phyloP scores from a whole-genome alignment of 495 filamentous ascomycete species.

The Lasiosphaeriaceae sp. region DNA sequence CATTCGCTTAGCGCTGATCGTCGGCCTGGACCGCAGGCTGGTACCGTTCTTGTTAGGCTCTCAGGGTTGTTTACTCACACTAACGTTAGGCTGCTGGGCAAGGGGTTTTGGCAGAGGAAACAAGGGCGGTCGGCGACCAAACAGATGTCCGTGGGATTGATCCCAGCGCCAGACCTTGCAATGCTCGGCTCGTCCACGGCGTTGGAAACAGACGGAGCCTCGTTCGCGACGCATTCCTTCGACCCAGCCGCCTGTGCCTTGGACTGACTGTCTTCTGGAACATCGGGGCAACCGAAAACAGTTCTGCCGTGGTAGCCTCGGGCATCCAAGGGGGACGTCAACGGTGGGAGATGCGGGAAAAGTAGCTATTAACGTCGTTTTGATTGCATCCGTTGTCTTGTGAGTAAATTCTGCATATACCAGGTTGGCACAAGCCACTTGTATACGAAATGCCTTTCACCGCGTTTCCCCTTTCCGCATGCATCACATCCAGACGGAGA shows the following conservation, averaged over 20 bases:
- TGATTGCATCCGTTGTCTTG: neutral
- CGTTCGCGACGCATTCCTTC: neutral
- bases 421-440: constrained; percentile 9
- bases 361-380: constrained; percentile 2
- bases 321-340: neutral
- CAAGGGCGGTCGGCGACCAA: no score
- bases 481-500: constrained; percentile 10
- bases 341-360: constrained; percentile 6
- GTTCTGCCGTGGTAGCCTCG: neutral
- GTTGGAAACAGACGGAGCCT: neutral
- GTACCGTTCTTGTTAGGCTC: no score
- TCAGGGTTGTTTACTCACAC: no score
- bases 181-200: neutral
- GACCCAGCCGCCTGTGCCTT: neutral
- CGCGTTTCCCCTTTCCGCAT: constrained; percentile 11
- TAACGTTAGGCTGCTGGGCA: no score
- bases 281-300: neutral
- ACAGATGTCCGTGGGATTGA: neutral
- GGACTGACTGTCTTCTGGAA: neutral
- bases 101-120: no score
- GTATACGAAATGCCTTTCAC: neutral
- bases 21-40: constrained; percentile 12
- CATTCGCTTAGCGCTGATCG: constrained; percentile 20
- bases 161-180: neutral
- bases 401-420: neutral